Evolutionary conservation across 2,329 filamentous ascomycete genomes (phyloP).

Genomic region (Aspergillus piperis): DNA sequence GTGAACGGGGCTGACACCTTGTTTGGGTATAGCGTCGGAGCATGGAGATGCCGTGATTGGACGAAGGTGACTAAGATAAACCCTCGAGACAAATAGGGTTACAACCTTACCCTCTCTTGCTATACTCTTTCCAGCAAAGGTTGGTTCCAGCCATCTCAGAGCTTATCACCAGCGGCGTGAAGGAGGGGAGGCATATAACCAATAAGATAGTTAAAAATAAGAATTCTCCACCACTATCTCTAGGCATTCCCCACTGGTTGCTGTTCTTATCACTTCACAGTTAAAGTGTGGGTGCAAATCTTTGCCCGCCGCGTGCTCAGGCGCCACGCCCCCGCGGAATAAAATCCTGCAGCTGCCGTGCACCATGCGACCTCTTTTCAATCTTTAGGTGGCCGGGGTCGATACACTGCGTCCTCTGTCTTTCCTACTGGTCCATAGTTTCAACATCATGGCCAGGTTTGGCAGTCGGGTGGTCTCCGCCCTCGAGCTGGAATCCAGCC

Average conservation of each 20-base stretch:
- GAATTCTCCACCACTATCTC: neutral
- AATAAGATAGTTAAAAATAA: neutral
- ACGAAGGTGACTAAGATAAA: constrained; percentile 2
- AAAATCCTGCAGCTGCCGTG: constrained; percentile 6
- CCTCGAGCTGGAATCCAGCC: constrained; percentile 9
- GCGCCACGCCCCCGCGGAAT: neutral
- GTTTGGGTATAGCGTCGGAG: neutral
- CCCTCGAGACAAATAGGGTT: constrained; percentile 8
- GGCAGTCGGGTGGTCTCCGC: constrained; percentile 1
- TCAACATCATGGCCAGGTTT: neutral
- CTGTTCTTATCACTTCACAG: neutral
- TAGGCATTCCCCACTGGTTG: neutral
- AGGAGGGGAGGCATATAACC: neutral
- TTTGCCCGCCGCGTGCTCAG: neutral
- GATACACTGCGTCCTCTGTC: neutral
- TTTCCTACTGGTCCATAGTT: neutral
- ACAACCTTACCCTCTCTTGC: constrained; percentile 2
- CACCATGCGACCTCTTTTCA: neutral
- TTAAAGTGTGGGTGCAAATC: constrained; percentile 1
- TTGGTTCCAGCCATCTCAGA: neutral
- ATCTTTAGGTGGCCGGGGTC: neutral
- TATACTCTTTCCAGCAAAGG: neutral
- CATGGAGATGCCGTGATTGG: neutral
- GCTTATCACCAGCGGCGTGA: constrained; percentile 1
- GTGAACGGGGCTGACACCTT: neutral